These are phyloP conservation scores for Arabidopsis hybrid DNA, from an alignment of 441 rosid species.

Conservation along the genomic window DNA sequence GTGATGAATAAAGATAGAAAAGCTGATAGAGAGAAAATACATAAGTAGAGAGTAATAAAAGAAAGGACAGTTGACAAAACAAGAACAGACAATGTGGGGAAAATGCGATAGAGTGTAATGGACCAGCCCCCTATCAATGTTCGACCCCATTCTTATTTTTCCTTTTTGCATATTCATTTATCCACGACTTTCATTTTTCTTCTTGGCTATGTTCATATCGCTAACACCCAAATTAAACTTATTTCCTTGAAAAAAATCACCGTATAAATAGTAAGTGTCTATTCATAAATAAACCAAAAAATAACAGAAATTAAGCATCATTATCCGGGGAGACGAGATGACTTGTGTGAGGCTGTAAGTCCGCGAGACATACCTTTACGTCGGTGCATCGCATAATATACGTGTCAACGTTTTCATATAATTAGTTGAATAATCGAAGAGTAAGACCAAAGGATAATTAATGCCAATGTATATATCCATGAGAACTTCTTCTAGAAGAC, in stretches of 20 bases:
- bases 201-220: neutral
- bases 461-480: neutral
- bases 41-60: neutral
- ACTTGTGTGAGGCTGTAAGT: conserved; percentile 23
- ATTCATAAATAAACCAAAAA: neutral
- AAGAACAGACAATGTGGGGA: conserved; percentile 11
- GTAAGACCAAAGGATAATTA: neutral
- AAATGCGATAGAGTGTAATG: neutral
- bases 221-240: neutral
- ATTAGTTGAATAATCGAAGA: neutral
- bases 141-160: conserved; percentile 11
- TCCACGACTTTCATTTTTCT: neutral
- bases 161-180: neutral
- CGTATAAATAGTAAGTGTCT: neutral
- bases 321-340: conserved; percentile 22
- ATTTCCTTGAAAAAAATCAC: too few relatives aligned
- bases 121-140: conserved; percentile 24
- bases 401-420: neutral
- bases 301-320: neutral
- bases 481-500: conserved; percentile 29
- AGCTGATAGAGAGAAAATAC: neutral
- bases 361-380: conserved; percentile 29
- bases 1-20: neutral
- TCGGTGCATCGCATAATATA: conserved; percentile 12
- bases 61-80: conserved; percentile 26